A percentile compares a stretch with the other conserved stretches of the same genome.
phyloP scores from a whole-genome alignment of 192 early-diverging fungal species.

The Blastocladiella britannica region DNA sequence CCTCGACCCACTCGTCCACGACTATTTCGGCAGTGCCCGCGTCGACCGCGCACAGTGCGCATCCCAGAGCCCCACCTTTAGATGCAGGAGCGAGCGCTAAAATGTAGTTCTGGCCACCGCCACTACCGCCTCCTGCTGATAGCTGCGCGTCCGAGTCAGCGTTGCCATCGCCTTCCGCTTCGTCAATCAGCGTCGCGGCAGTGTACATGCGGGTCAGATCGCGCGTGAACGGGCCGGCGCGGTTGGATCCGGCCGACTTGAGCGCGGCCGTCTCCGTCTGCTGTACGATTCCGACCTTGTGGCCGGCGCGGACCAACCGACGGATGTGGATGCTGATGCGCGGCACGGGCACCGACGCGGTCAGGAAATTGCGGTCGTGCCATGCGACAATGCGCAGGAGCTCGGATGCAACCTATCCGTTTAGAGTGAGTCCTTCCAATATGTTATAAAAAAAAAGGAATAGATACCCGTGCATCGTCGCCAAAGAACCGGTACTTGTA shows the following conservation, averaged over 20 bases:
- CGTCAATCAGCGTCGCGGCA: conserved; percentile 37
- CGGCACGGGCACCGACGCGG: conserved; percentile 57
- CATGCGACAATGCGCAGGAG: conserved; percentile 65
- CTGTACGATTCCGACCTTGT: conserved; percentile 66
- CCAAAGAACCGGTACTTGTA: conserved; percentile 86
- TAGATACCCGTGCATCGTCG: conserved; percentile 54
- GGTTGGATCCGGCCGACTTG: conserved; percentile 51
- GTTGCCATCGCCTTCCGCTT: conserved; percentile 8
- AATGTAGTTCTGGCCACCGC: conserved; percentile 1
- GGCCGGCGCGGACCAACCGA: conserved; percentile 54
- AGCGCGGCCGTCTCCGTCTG: conserved; percentile 72
- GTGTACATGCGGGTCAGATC: conserved; percentile 45
- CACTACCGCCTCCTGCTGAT: conserved; percentile 8
- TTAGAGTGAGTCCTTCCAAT: not conserved
- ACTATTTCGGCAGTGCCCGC: conserved; percentile 45
- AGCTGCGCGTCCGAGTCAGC: conserved; percentile 17
- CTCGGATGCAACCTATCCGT: conserved; percentile 36
- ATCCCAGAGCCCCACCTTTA: conserved; percentile 19
- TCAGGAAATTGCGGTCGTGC: conserved; percentile 52
- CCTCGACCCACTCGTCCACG: conserved; percentile 52
- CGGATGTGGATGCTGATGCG: conserved; percentile 63
- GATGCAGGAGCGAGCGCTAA: conserved; percentile 25
- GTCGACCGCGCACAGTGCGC: conserved; percentile 30
- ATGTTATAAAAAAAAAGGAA: conserved; percentile 2
- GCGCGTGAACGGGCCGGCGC: conserved; percentile 39